phyloP scores from a whole-genome alignment of 1,139 yeast genomes.

The Kodamaea derodonti region DNA sequence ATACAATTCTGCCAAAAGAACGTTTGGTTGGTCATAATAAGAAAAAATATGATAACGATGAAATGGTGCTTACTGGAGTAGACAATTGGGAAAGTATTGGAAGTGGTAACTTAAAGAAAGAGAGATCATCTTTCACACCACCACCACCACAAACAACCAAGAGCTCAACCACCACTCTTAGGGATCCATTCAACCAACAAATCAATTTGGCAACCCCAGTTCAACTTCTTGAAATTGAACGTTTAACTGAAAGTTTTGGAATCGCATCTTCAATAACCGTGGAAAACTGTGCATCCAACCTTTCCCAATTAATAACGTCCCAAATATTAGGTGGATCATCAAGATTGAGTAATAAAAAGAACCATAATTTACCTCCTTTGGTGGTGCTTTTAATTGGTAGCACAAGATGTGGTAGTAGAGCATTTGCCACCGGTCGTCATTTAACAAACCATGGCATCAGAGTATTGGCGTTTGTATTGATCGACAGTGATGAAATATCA shows the following conservation, averaged over 20 bases:
- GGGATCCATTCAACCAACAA: slow-evolving; percentile 20
- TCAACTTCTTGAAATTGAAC: slow-evolving; percentile 77
- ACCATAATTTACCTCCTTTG: slow-evolving; percentile 77
- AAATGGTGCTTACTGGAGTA: slow-evolving; percentile 59
- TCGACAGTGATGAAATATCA: slow-evolving; percentile 29
- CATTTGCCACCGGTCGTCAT: slow-evolving; percentile 78
- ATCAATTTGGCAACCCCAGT: slow-evolving; percentile 67
- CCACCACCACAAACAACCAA: slow-evolving; percentile 5
- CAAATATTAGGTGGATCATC: slow-evolving; percentile 66
- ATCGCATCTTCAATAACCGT: slow-evolving; percentile 45
- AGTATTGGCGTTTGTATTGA: slow-evolving; percentile 51
- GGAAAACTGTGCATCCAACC: slow-evolving; percentile 73
- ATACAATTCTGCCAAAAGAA: slow-evolving; percentile 54
- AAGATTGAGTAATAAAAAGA: slow-evolving; percentile 50
- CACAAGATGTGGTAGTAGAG: slow-evolving; percentile 70
- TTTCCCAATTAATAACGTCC: slow-evolving; percentile 53
- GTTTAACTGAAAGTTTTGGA: slow-evolving; percentile 52
- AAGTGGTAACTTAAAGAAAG: slow-evolving; percentile 4
- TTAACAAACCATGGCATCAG: slow-evolving; percentile 71
- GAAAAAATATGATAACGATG: slow-evolving; percentile 58
- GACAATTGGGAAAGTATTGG: slow-evolving; percentile 59
- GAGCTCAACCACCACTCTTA: slow-evolving; percentile 9
- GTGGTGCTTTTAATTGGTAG: slow-evolving; percentile 71
- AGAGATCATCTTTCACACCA: slow-evolving; percentile 6
- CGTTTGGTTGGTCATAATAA: slow-evolving; percentile 78